Percentiles rank a stretch among this genome's conserved stretches.
phyloP scores from a whole-genome alignment of 192 early-diverging fungal species.

The Hyaloraphidium curvatum region DNA sequence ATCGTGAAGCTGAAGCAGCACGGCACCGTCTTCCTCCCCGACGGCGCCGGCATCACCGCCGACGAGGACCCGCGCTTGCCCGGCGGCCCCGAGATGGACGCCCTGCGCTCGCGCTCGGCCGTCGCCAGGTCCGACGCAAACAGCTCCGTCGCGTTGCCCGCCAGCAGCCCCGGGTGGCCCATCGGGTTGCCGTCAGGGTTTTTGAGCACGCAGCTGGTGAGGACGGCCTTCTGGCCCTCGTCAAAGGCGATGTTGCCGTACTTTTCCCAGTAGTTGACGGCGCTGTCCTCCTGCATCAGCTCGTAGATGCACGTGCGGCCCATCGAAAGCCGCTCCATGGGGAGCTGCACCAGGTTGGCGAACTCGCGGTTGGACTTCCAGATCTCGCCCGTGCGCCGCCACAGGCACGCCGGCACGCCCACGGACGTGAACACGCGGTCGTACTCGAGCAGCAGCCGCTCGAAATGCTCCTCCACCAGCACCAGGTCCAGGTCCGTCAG shows the following conservation, averaged over 20 bases:
- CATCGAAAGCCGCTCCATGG: conserved; percentile 62
- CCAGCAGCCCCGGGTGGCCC: too few relatives aligned
- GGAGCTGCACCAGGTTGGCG: conserved; percentile 65
- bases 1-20: conserved; percentile 96
- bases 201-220: conserved; percentile 71
- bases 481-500: conserved; percentile 88
- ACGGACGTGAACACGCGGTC: conserved; percentile 86
- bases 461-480: conserved; percentile 88
- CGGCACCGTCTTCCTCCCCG: conserved; percentile 8
- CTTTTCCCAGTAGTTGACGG: conserved; percentile 98
- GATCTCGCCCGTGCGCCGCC: conserved; percentile 92
- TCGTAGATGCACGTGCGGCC: conserved; percentile 43
- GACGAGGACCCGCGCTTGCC: neutral
- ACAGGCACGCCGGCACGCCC: conserved; percentile 88
- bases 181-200: too few relatives aligned
- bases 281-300: conserved; percentile 77
- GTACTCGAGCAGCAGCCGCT: conserved; percentile 82
- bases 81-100: neutral
- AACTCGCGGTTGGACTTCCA: conserved; percentile 93
- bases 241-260: conserved; percentile 97
- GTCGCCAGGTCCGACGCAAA: too few relatives aligned
- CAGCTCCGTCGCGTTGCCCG: too few relatives aligned
- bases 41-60: neutral
- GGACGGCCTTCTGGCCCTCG: conserved; percentile 83
- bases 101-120: neutral